Evolutionary conservation across 805 yeast genomes (phyloP), one percentile per base, ranked within the genome.

Genomic region (Vanderwaltozyma yarrowii): DNA sequence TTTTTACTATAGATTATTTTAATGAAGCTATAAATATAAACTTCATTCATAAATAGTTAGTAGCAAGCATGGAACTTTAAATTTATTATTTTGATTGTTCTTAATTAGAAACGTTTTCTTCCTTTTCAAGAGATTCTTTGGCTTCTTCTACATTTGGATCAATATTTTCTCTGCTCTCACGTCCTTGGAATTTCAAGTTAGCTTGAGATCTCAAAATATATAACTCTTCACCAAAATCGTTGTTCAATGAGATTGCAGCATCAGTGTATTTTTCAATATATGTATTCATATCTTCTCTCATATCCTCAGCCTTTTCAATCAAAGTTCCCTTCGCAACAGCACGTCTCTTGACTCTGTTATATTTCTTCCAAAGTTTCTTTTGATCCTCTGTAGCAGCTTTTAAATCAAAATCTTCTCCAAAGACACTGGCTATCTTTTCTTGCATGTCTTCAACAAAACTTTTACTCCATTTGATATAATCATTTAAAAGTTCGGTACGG

Each of bases 181-280:
- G 68, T 16, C 49, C 51, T 51, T 74, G 80, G 51, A 74, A 74
- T 31, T 67, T 73, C 28, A 74, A 38, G 45, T 74, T 74, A 16
- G 77, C 78, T 50, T 70, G 65, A 10, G 78, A 76, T 52, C 80
- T 66, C 38, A 72, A 53, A 25, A 74, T 64, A 21, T 73, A 69
- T 44, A 77, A 62, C 47, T 75, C 76, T 33, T 74, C 76, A 15
- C 74, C 77, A 36, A 30, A 36, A n/a, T 30, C 31, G 16, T 14
- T 6, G 5, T 30, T 15, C 6, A 30, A 24, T 10, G 33, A 14
- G 3, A 10, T 9, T 25, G 24, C 26, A 10, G n/a, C 24, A 19
- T 21, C 12, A 9, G n/a, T 15, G 13, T 21, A 36, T 13, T 18
- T 23, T 3, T 2, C 2, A 11, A 14, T 18, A 4, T 18, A n/a